Percentiles rank a stretch among this genome's conserved stretches.
These are phyloP conservation scores for Luffa aegyptiaca DNA, from an alignment of 306 rosid genomes.

Conservation along the genomic window DNA sequence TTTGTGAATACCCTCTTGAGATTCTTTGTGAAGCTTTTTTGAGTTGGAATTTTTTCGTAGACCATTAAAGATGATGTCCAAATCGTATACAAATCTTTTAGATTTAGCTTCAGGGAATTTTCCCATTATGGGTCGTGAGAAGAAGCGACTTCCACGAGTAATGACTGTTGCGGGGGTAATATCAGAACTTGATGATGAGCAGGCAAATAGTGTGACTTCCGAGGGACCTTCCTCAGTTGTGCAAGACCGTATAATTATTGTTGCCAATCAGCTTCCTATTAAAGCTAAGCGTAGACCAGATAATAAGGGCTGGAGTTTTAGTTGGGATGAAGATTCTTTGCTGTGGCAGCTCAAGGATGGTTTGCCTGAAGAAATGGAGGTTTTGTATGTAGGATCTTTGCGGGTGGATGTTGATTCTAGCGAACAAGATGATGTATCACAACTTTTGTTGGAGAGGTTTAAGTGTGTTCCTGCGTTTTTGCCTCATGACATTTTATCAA, in stretches of 20 bases:
- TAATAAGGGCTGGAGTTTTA: constrained; percentile 47
- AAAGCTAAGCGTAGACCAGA: constrained; percentile 47
- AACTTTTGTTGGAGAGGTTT: constrained; percentile 47
- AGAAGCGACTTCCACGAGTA: constrained; percentile 42
- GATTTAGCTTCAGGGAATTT: constrained; percentile 58
- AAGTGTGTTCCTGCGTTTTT: constrained; percentile 60
- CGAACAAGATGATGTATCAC: constrained; percentile 56
- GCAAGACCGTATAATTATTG: constrained; percentile 46
- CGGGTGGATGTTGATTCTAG: constrained; percentile 31
- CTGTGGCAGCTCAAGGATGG: constrained; percentile 48
- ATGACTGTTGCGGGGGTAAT: constrained; percentile 50
- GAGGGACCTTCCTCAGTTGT: constrained; percentile 44
- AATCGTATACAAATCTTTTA: constrained; percentile 50
- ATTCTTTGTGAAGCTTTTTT: constrained; percentile 10
- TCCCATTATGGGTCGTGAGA: constrained; percentile 45
- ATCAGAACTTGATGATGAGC: constrained; percentile 55
- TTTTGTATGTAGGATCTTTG: constrained; percentile 56
- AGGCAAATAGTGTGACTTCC: constrained; percentile 43
- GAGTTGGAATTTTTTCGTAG: constrained; percentile 15
- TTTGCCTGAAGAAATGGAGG: constrained; percentile 54
- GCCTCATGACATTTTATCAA: constrained; percentile 34
- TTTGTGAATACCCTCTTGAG: constrained; percentile 13
- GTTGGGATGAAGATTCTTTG: constrained; percentile 57
- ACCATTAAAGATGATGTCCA: constrained; percentile 39
- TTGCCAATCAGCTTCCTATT: constrained; percentile 50